Base-by-base conservation (phyloP, 768 basidiomycete species). In the Tremella fuciformis region DNA sequence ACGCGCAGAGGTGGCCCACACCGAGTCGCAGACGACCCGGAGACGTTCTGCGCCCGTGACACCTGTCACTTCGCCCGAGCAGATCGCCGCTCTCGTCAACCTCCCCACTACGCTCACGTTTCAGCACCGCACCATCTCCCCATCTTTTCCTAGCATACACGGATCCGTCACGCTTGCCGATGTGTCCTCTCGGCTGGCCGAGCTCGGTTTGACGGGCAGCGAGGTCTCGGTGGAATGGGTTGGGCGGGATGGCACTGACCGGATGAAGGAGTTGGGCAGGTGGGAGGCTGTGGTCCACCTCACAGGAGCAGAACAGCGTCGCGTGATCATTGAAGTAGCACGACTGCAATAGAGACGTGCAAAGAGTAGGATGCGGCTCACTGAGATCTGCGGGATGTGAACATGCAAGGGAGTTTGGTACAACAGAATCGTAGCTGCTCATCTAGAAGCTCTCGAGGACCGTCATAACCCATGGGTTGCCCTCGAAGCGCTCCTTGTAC, bases 401-500 rank as follows among this genome's bases (percentile, higher is more conserved):
- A 11, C 29, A 34, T 34, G 29, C 29, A 34, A 11, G 11, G 4
- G 29, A 34, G n/a, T 34, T 6, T 34, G 29, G 4, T 34, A 34
- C 29, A 34, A 34, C 29, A 22, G n/a, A 15, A 50, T 50, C 19
- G n/a, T 54, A 16, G 7, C 53, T 18, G 22, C 25, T 44, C 42
- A 29, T 21, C 48, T 55, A 76, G 41, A 78, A 75, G 8, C 59
- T 63, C 26, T 58, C 59, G 21, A 76, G 51, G 8, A 77, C 55
- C 9, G 63, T 60, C 52, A 58, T 60, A 9, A 75, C 67, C 92
- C 92, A 97, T 1, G 81, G 73, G 65, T 92, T 97, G 24, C 77
- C 80, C 69, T 92, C 87, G 44, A 97, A 84, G 53, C 81, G 81
- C 8, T 85, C 82, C 61, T 80, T 83, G 76, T 85, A 88, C 63